These are phyloP conservation scores for Podospora didyma DNA, from an alignment of 495 filamentous ascomycete species.

Conservation along the genomic window DNA sequence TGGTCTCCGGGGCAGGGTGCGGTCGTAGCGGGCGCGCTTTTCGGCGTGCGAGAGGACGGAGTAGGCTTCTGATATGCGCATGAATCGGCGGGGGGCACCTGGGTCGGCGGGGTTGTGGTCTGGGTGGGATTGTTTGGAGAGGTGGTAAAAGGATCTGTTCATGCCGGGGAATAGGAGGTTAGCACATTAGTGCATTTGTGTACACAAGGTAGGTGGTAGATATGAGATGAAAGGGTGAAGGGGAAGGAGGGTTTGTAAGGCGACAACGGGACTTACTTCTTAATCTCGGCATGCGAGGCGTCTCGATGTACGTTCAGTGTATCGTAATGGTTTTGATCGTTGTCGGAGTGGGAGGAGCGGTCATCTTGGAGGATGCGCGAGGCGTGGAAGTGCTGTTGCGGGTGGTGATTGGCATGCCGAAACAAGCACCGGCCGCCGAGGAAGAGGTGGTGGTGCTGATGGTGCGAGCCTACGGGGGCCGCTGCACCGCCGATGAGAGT, in stretches of 20 bases:
- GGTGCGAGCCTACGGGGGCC: slow-evolving; percentile 7
- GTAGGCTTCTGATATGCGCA: slow-evolving; percentile 84
- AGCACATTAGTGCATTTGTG: too few relatives aligned
- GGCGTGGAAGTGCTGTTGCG: slow-evolving; percentile 39
- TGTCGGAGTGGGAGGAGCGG: slow-evolving; percentile 23
- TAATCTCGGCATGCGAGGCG: slow-evolving; percentile 74
- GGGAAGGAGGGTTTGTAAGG: background rate
- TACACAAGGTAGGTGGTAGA: too few relatives aligned
- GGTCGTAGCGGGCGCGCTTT: slow-evolving; percentile 78
- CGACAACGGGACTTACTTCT: slow-evolving; percentile 55
- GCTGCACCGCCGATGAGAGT: slow-evolving; percentile 19
- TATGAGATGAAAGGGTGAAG: background rate
- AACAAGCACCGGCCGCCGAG: background rate
- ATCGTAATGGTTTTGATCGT: slow-evolving; percentile 66
- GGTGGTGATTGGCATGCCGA: background rate
- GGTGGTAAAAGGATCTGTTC: slow-evolving; percentile 76
- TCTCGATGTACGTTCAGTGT: slow-evolving; percentile 66
- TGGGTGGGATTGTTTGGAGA: slow-evolving; percentile 91
- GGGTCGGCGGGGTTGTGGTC: slow-evolving; percentile 82
- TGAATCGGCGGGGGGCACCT: slow-evolving; percentile 70
- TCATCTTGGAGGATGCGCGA: slow-evolving; percentile 22
- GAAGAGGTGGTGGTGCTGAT: slow-evolving; percentile 3
- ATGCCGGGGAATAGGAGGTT: background rate
- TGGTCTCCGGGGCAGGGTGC: slow-evolving; percentile 34
- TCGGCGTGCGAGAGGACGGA: slow-evolving; percentile 63